These are phyloP conservation scores for Forsythia viridissima DNA, from an alignment of 257 asterid genomes.

Conservation along the genomic window DNA sequence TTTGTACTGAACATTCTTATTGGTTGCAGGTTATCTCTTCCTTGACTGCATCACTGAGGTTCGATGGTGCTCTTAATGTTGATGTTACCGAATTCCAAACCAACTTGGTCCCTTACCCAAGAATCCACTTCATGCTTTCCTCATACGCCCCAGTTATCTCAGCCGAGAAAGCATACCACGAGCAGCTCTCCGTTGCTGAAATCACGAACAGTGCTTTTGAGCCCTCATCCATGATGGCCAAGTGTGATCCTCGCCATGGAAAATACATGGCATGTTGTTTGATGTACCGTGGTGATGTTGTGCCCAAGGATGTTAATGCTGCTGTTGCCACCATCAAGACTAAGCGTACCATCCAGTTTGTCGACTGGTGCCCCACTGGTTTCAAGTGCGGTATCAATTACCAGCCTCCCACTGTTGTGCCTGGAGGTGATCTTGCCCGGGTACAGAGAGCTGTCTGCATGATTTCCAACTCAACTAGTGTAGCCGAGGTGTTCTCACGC, in stretches of 20 bases:
- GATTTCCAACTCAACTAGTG: constrained; percentile 51
- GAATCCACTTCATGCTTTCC: constrained; percentile 52
- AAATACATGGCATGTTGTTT: constrained; percentile 51
- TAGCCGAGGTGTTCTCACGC: constrained; percentile 49
- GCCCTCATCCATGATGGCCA: constrained; percentile 55
- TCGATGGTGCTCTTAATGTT: constrained; percentile 46
- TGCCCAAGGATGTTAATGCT: constrained; percentile 46
- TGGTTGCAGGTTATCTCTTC: constrained; percentile 46
- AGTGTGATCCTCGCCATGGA: constrained; percentile 53
- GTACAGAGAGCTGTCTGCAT: constrained; percentile 48
- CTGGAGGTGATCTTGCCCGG: constrained; percentile 47
- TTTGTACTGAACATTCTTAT: not conserved
- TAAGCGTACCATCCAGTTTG: constrained; percentile 51
- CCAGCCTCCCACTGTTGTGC: constrained; percentile 47
- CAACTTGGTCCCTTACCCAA: constrained; percentile 47
- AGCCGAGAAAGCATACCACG: constrained; percentile 37
- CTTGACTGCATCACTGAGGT: constrained; percentile 46
- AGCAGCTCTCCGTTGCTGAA: constrained; percentile 46
- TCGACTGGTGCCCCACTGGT: constrained; percentile 53
- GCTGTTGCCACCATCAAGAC: constrained; percentile 45
- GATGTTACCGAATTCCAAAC: constrained; percentile 49
- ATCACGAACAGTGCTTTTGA: constrained; percentile 51
- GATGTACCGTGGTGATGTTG: constrained; percentile 56
- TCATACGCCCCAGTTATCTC: constrained; percentile 49
- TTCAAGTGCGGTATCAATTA: constrained; percentile 50